Base-by-base conservation (phyloP, 768 basidiomycete genomes). In the Porphyrellus cyaneotinctus region DNA sequence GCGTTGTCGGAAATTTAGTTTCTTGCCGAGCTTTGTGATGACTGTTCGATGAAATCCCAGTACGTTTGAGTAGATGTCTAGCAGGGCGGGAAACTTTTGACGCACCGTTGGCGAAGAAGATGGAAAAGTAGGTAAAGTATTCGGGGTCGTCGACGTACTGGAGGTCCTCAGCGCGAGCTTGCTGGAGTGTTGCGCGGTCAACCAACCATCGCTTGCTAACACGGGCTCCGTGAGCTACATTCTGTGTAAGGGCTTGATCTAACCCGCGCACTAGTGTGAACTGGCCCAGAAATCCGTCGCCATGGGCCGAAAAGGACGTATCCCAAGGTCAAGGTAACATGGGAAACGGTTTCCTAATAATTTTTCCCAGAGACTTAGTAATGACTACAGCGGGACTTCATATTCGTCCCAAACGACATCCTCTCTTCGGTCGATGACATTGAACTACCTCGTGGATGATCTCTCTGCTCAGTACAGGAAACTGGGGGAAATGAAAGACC, bases 221-320 rank as follows among this genome's bases (percentile, higher is more conserved):
- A 53, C 35, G 47, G 18, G 44, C 51, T 36, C 48, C 36, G 65
- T 62, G 57, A 57, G 54, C 60, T 57, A 49, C 38, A 30, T 42
- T 37, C 30, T 17, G 30, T 22, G 28, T 18, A 43, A 59, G 53
- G 47, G 60, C 43, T 45, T 44, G 45, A 44, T 22, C 42, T 33
- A 52, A 54, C 42, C 50, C 49, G 66, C 78, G 74, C 67, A 91
- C 88, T 86, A 85, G 70, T 97, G 94, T 47, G 91, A 89, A 64
- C 91, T 94, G 26, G 83, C 78, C 91, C 91, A 97, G 66, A 92
- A 95, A 71, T 93, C 87, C 33, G 89, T 90, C 5, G 90, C 88
- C 91, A 93, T 93, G 31, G 23, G 23, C 9, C 38, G 12, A 2
- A 8, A 12, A 20, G 1, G n/a, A 12, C 4, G 17, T 4, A 17